Evolutionary conservation across 768 basidiomycete genomes (phyloP), one percentile per base, ranked within the genome.

Genomic region (Flagelloscypha sp.): DNA sequence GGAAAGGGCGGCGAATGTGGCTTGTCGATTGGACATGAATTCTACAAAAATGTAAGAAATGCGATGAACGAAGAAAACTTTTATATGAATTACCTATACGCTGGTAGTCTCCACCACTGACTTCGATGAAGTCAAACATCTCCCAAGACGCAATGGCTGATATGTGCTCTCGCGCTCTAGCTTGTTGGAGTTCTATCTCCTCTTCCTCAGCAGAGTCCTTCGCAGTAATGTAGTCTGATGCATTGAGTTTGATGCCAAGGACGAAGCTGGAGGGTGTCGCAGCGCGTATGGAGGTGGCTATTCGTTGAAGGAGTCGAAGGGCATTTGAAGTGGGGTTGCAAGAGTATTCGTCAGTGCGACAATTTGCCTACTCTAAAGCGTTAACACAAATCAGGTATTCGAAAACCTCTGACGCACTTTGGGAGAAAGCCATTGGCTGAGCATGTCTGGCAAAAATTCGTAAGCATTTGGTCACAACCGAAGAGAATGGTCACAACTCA

Each of bases 31-130:
- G 1, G 40, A 37, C 55, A 74, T 55, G 35, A 76, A 76, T 15
- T 68, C 75, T 77, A 33, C 5, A 5, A 35, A n/a, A n/a, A n/a
- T n/a, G n/a, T n/a, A n/a, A 7, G n/a, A 17, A 19, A 24, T 9
- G 18, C 12, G n/a, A 30, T 5, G 24, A 40, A 39, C 16, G 21
- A 15, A 15, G 25, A 9, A 17, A 25, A 16, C 6, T 4, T 12
- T 13, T 16, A 18, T 18, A 15, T 13, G 2, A 47, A 65, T 12
- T 46, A 81, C 87, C 74, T 46, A 84, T 81, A 12, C 67, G 72
- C 48, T 88, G 84, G 45, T 93, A 94, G 50, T 81, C 79, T 1
- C 89, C 89, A 2, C 89, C 89, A 37, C 81, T 86, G 40, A 94
- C 73, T 55, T 94, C 89, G 34, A 94, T 75, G 48, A 89, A 83